Base-by-base conservation (phyloP, 2,329 filamentous ascomycete genomes). In the Ambrosiella cleistominuta region DNA sequence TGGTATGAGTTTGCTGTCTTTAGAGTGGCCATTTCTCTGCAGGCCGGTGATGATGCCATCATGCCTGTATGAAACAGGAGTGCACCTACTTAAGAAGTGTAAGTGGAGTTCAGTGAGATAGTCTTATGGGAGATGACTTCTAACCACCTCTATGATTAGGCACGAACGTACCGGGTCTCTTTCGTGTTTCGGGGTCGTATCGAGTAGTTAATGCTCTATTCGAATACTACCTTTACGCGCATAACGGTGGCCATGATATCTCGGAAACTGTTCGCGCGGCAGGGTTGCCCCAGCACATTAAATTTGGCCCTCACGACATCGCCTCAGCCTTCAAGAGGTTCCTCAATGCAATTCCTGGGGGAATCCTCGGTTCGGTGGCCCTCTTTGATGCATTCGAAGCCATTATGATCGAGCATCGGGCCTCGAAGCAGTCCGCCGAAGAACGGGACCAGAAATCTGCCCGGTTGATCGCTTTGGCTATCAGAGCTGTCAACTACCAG, bases 251-350 rank as follows among this genome's bases (percentile, higher is more conserved):
- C 27, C 50, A 42, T 37, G 57, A 58, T 15, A 64, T 65, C 60
- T 68, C 71, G 36, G 73, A 75, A 15, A 85, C 81, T 0, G 78
- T 81, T 36, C 73, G 78, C 39, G 78, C 74, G 54, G 75, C 80
- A 5, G 80, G 74, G 45, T 69, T 86, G 1, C 82, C 83, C 2
- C 66, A 68, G 1, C 80, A 84, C 63, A 79, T 86, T 61, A 73
- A 74, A 42, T 77, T 72, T 52, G 74, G 77, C 6, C 72, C 80
- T 2, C 80, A 85, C 61, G 83, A 86, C 67, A 77, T 86, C 37
- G 82, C 82, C 1, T 82, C 80, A 1, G 74, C 79, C 0, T 85
- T 86, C 68, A 86, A 86, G 64, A 76, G 74, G 11, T 71, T 86
- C n/a, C 69, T 86, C 0, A 74, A 75, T 0, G 77, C 78, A 0